Conservation (phyloP, 148 eudicot species). For the Heliosperma pusillum region DNA sequence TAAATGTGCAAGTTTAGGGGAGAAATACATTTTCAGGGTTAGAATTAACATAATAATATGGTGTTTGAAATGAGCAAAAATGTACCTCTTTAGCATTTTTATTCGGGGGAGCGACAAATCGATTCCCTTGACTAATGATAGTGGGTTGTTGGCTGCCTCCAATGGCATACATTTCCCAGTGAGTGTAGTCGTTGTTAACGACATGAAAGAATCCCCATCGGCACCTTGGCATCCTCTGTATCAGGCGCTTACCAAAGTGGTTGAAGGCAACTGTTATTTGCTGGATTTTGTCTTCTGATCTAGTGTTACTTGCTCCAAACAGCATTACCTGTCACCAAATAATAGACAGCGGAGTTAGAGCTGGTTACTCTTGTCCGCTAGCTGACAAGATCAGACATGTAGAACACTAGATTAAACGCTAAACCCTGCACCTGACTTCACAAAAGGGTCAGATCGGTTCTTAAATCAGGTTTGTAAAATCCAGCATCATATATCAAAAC, state of each 20-base stretch:
- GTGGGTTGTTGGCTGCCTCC: conserved; percentile 44
- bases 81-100: conserved; percentile 38
- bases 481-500: too few relatives aligned
- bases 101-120: conserved; percentile 41
- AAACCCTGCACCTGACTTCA: not conserved
- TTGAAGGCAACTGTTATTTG: conserved; percentile 42
- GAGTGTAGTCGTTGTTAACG: conserved; percentile 47
- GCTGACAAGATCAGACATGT: too few relatives aligned
- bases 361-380: not conserved
- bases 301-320: conserved; percentile 37
- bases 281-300: conserved; percentile 24
- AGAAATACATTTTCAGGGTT: too few relatives aligned
- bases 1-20: too few relatives aligned
- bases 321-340: conserved; percentile 33
- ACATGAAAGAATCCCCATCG: conserved; percentile 40
- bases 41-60: too few relatives aligned
- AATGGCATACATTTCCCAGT: conserved; percentile 49
- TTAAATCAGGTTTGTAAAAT: too few relatives aligned
- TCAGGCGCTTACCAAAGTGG: conserved; percentile 42
- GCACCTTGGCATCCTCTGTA: conserved; percentile 45
- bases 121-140: conserved; percentile 43
- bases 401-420: too few relatives aligned
- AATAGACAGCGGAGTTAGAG: not conserved
- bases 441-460: not conserved
- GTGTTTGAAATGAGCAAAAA: not conserved